phyloP scores from a whole-genome alignment of 257 asterid species.

The Salvia miltiorrhiza region DNA sequence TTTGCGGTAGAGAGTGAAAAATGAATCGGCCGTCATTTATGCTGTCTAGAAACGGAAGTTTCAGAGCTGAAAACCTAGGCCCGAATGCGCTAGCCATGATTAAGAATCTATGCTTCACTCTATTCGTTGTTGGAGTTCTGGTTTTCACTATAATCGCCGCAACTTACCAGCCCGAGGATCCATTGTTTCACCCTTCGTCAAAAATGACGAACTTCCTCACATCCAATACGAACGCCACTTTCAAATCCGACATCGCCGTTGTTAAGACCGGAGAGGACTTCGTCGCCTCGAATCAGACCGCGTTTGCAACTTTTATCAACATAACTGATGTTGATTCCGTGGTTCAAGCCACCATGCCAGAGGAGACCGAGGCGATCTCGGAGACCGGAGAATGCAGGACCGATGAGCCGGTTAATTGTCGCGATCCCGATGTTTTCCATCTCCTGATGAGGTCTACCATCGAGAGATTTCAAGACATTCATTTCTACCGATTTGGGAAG shows the following conservation, averaged over 20 bases:
- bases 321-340: conserved; percentile 70
- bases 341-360: background rate
- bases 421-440: conserved; percentile 84
- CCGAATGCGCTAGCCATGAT: conserved; percentile 73
- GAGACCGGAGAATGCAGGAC: conserved; percentile 39
- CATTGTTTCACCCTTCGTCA: conserved; percentile 80
- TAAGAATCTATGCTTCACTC: conserved; percentile 70
- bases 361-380: background rate
- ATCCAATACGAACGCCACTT: conserved; percentile 80
- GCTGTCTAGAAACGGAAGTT: conserved; percentile 51
- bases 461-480: conserved; percentile 70
- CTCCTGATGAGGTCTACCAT: conserved; percentile 80
- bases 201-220: conserved; percentile 78
- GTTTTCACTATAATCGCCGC: conserved; percentile 88
- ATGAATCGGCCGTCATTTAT: conserved; percentile 43
- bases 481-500: conserved; percentile 83
- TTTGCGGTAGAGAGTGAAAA: conserved; percentile 33
- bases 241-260: conserved; percentile 63
- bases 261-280: conserved; percentile 97
- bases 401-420: conserved; percentile 70
- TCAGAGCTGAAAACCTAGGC: conserved; percentile 81
- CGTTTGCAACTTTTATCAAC: conserved; percentile 61
- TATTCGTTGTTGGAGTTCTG: conserved; percentile 78
- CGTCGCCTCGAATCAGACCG: conserved; percentile 69
- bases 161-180: conserved; percentile 92